Base-by-base conservation (phyloP, 1,284 basidiomycete species). In the Ustilago tritici region DNA sequence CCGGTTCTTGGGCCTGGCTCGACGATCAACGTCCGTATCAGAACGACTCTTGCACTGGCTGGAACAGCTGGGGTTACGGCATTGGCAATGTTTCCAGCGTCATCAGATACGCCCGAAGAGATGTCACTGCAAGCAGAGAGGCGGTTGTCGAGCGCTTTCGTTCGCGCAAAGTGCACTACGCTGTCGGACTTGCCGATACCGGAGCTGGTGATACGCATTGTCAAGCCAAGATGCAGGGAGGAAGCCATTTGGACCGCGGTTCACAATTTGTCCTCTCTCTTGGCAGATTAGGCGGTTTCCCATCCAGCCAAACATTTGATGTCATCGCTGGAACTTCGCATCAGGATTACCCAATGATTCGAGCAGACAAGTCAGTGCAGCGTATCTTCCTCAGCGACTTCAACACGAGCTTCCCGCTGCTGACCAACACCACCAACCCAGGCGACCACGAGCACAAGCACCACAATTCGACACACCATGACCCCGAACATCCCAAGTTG, bases 331-430 rank as follows among this genome's bases (percentile, higher is more conserved):
- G 83, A 34, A 76, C 76, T 2, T 79, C 80, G 23, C 84, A 85
- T 58, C 83, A 84, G 47, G 84, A 85, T 69, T 85, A 83, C 50
- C 78, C 80, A 4, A 83, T 84, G 84, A 76, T 79, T 54, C 76
- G 80, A 19, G 78, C 82, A 4, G 81, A 78, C 38, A 55, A 65
- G 52, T 81, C 82, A 4, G 47, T 83, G 19, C 61, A 78, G 14
- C 75, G 73, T 49, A 60, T 84, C 41, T 85, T 85, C 57, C 41
- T 65, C 17, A 56, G 70, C 58, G 72, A 78, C 41, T 79, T 76
- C 56, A 74, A 80, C 65, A 68, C 61, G 3, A 67, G 66, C 49
- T 68, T 61, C 35, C 78, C 81, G 9, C 57, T 55, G 5, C 69
- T 80, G 6, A 28, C 60, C 35, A 76, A 71, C 31, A 43, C 58